Base-by-base conservation (phyloP, 805 yeast genomes). In the Candida silvatica region DNA sequence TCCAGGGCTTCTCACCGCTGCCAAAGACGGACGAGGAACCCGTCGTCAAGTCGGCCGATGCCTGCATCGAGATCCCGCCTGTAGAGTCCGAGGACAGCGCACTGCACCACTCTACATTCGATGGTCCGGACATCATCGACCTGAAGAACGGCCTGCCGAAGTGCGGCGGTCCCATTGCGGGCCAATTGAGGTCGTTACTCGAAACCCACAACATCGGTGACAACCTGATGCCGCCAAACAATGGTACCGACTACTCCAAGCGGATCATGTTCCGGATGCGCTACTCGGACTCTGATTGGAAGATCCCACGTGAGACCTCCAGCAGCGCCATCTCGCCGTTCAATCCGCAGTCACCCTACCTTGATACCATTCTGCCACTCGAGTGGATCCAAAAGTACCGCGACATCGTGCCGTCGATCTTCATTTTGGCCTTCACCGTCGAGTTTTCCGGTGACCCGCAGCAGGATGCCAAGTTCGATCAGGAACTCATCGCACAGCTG, bases 311-410 rank as follows among this genome's bases (percentile, higher is more conserved):
- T n/a, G n/a, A n/a, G n/a, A 14, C 38, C 29, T 14, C 11, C 12
- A 12, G 3, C 11, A 9, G 16, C 16, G 15, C 29, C 20, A 20
- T 22, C 23, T 22, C 33, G 17, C 16, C 33, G 20, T 5, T 29
- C 11, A 9, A 9, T 30, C n/a, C 7, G 22, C 15, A 37, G 46
- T 1, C 33, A 1, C 45, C 50, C 1, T 64, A 51, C 41, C 69
- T 72, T 1, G 55, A 62, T 24, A 64, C 67, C 0, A 42, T 73
- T 1, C 46, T 73, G 20, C 59, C 69, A 2, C 42, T 49, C 1
- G 56, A 67, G 18, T 78, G 84, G 85, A 39, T 75, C 11, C 60
- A 63, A 24, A 76, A 74, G 45, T 72, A 76, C 45, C 54, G 58
- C 19, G 56, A 62, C n/a, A 37, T 56, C 3, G 28, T 61, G n/a